A percentile compares a stretch with the other conserved stretches of the same genome.
phyloP scores from a whole-genome alignment of 1,284 basidiomycete species.

The Rugosomyces carneus region DNA sequence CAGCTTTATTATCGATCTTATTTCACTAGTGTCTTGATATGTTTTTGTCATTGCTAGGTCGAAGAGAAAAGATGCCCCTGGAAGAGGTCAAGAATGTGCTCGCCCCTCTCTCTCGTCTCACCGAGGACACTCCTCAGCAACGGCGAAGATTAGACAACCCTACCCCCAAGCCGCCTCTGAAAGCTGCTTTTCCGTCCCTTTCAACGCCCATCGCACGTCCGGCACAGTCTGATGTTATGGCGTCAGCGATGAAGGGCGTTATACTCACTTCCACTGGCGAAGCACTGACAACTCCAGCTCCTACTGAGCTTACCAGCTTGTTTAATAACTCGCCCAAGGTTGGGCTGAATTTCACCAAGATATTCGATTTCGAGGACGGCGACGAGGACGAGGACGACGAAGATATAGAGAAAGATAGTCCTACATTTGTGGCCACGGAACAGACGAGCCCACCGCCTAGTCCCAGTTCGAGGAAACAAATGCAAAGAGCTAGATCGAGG shows the following conservation, averaged over 20 bases:
- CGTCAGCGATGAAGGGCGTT: constrained; percentile 78
- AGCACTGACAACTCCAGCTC: constrained; percentile 59
- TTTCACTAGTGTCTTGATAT: background rate
- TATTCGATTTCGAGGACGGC: constrained; percentile 58
- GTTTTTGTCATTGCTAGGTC: constrained; percentile 24
- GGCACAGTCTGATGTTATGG: constrained; percentile 25
- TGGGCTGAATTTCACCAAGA: constrained; percentile 65
- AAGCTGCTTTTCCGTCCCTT: constrained; percentile 20
- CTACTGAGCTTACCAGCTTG: constrained; percentile 54
- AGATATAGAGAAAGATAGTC: constrained; percentile 8
- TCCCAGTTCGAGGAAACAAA: constrained; percentile 34
- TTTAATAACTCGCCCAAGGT: constrained; percentile 61
- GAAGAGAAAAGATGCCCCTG: constrained; percentile 53
- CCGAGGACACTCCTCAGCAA: constrained; percentile 25
- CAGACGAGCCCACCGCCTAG: constrained; percentile 34
- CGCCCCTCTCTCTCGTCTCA: constrained; percentile 41
- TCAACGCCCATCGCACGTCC: constrained; percentile 32
- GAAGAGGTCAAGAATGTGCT: constrained; percentile 72
- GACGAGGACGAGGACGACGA: constrained; percentile 22
- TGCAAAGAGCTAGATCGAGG: constrained; percentile 16
- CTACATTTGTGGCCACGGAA: constrained; percentile 2
- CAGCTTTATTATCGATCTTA: constrained; percentile 1
- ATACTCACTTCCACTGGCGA: constrained; percentile 71
- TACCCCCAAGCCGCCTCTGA: constrained; percentile 20
- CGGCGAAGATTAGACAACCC: constrained; percentile 19